Evolutionary conservation across 306 rosid species (phyloP), one percentile per base, ranked within the genome.

Genomic region (Vigna angularis): DNA sequence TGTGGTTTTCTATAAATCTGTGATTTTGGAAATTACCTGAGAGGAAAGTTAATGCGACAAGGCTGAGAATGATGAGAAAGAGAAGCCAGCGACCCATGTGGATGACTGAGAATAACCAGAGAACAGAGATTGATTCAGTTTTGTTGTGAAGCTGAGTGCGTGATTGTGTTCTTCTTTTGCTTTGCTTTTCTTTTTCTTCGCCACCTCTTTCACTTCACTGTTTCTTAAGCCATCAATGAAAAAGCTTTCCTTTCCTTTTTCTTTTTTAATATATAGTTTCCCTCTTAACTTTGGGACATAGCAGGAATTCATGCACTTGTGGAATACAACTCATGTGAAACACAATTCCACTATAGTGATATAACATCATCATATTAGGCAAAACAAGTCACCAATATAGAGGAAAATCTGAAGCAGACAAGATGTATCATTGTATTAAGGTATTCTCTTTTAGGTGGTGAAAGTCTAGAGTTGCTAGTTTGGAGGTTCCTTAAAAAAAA

Each of bases 31-130:
- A 18, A 53, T 49, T 85, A 91, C 97, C 97, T 85, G 94, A 79
- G 80, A 88, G 58, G 83, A 87, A 83, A 55, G 83, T 83, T 30
- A 84, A n/a, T 48, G 85, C 22, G 32, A 91, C 51, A 56, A 86
- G 74, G 53, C 47, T 62, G 81, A 87, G 66, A 49, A 90, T 11
- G 9, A 71, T 47, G 78, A 83, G 79, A 53, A 70, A 77, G 83
- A 81, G 61, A 73, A 68, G 74, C 14, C 70, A 47, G 58, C 89
- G 88, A 84, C 49, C 87, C 97, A 92, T 92, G 70, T 67, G 58
- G 36, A 42, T 2, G 51, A 28, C 7, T 68, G 69, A 4, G 65
- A 44, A 20, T 44, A 55, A 67, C 22, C 17, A 30, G 48, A 51
- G 86, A 74, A 47, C 42, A 78, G 59, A 22, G 47, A 58, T 70